Conservation (phyloP, 768 basidiomycete species). For the Daedalea quercina region DNA sequence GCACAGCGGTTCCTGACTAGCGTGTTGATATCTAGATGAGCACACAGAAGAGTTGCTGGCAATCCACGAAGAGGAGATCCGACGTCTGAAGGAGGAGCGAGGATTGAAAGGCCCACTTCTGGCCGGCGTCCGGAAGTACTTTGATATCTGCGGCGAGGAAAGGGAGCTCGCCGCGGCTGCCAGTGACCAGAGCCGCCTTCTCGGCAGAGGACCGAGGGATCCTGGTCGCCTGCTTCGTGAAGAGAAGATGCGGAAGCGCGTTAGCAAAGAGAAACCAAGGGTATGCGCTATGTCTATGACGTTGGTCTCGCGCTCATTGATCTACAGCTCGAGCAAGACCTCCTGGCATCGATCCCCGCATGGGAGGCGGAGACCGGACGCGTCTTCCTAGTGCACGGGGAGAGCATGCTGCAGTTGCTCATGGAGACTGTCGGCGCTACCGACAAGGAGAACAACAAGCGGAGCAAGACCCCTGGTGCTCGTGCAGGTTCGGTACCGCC, state of each 20-base stretch:
- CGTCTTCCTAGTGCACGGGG: conserved; percentile 80
- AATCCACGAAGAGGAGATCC: conserved; percentile 82
- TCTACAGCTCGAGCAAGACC: conserved; percentile 79
- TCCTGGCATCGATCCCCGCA: conserved; percentile 65
- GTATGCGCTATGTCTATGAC: conserved; percentile 38
- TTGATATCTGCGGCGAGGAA: conserved; percentile 85
- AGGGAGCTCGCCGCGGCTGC: conserved; percentile 80
- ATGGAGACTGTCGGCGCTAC: conserved; percentile 59
- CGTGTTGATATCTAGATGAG: conserved; percentile 48
- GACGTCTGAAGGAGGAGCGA: conserved; percentile 76
- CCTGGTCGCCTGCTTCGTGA: conserved; percentile 84
- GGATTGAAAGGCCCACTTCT: conserved; percentile 72
- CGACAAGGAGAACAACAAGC: conserved; percentile 68
- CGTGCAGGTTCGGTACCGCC: conserved; percentile 55
- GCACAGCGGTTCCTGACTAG: neutral
- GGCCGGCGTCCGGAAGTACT: conserved; percentile 76
- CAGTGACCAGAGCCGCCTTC: conserved; percentile 72
- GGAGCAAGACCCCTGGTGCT: conserved; percentile 9
- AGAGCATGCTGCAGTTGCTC: conserved; percentile 73
- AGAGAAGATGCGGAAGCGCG: conserved; percentile 96
- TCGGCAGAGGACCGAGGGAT: conserved; percentile 76
- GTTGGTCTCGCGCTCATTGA: neutral
- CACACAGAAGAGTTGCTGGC: conserved; percentile 83
- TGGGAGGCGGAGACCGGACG: conserved; percentile 80
- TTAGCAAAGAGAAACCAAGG: conserved; percentile 86